Evolutionary conservation across 2,329 filamentous ascomycete species (phyloP).

Genomic region (Monosporascus ibericus): DNA sequence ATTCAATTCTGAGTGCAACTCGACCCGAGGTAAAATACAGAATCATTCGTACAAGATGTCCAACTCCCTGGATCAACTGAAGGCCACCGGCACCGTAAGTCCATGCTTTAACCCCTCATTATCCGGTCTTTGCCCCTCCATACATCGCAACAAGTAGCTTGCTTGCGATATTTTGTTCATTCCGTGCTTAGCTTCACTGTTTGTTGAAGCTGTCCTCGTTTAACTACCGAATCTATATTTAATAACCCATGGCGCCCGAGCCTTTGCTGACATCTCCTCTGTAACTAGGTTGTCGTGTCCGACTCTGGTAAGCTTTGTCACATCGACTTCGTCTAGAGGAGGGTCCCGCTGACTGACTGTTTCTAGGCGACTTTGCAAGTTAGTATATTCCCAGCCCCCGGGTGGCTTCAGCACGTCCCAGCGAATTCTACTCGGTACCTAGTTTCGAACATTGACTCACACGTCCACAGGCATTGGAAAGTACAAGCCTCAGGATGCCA

Average conservation of each 20-base stretch:
- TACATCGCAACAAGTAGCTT: conserved; percentile 2
- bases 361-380: conserved; percentile 70
- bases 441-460: conserved; percentile 8
- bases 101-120: conserved; percentile 23
- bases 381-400: conserved; percentile 34
- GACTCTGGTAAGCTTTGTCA: conserved; percentile 71
- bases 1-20: too few relatives aligned
- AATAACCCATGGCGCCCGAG: neutral
- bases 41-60: conserved; percentile 54
- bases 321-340: conserved; percentile 1
- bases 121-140: conserved; percentile 18
- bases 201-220: neutral
- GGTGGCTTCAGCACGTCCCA: neutral
- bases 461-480: conserved; percentile 75
- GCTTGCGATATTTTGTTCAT: conserved; percentile 6
- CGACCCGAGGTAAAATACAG: neutral
- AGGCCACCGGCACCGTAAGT: conserved; percentile 92
- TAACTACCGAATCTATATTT: neutral
- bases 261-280: conserved; percentile 15
- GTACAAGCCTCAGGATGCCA: conserved; percentile 99
- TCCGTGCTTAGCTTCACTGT: conserved; percentile 1
- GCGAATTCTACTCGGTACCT: conserved; percentile 15
- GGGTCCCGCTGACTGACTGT: conserved; percentile 25
- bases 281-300: conserved; percentile 76
- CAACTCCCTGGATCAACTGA: conserved; percentile 91